phyloP scores from a whole-genome alignment of 2,329 filamentous ascomycete genomes.

The Ophiostoma tasmaniense region DNA sequence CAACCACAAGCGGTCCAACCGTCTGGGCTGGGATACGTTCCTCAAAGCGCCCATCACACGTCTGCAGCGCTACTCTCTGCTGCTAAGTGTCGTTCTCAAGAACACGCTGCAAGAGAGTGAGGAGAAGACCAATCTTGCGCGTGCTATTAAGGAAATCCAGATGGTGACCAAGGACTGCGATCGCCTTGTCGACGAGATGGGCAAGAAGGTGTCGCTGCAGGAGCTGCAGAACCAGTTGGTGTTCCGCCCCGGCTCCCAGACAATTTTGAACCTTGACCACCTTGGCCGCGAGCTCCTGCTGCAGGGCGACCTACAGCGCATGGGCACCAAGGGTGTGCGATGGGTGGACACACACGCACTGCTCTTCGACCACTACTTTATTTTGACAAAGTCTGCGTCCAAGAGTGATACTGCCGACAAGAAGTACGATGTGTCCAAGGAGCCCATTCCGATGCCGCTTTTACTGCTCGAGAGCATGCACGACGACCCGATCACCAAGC shows the following conservation, averaged over 20 bases:
- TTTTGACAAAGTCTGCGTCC: slow-evolving; percentile 72
- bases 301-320: slow-evolving; percentile 79
- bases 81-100: slow-evolving; percentile 74
- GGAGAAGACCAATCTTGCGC: slow-evolving; percentile 75
- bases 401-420: slow-evolving; percentile 65
- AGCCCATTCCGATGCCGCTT: slow-evolving; percentile 94
- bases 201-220: slow-evolving; percentile 79
- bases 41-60: slow-evolving; percentile 89
- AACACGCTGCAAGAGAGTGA: slow-evolving; percentile 78
- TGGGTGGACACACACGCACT: slow-evolving; percentile 93
- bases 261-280: slow-evolving; percentile 85
- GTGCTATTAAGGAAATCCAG: slow-evolving; percentile 87
- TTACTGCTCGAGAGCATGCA: slow-evolving; percentile 86
- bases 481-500: slow-evolving; percentile 82
- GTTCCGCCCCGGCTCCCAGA: slow-evolving; percentile 78
- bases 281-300: slow-evolving; percentile 85
- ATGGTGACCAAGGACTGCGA: slow-evolving; percentile 85
- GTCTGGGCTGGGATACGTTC: slow-evolving; percentile 89
- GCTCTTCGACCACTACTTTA: slow-evolving; percentile 93
- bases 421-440: slow-evolving; percentile 89
- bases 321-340: slow-evolving; percentile 79
- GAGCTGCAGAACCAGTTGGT: slow-evolving; percentile 78
- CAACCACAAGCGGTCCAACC: slow-evolving; percentile 68
- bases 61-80: slow-evolving; percentile 78
- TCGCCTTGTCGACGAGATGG: slow-evolving; percentile 82